A percentile compares a stretch with the other conserved stretches of the same genome.
Evolutionary conservation across 225 moss, liverwort and hornwort species (phyloP).

Genomic region (Climacium dendroides): DNA sequence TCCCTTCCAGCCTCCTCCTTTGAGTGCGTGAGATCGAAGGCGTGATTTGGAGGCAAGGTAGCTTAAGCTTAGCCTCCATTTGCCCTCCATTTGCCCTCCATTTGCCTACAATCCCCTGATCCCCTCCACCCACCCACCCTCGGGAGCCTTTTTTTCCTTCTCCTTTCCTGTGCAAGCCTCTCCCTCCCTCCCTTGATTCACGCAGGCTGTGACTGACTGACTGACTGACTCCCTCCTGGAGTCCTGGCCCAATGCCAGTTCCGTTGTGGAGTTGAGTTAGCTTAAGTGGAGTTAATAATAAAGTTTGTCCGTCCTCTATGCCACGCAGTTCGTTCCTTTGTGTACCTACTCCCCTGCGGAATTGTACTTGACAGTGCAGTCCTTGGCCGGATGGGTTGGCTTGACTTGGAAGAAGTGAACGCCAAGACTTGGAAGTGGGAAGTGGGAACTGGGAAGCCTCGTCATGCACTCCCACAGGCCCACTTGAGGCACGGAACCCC

Average conservation of each 20-base stretch:
- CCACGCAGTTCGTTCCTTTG: not conserved
- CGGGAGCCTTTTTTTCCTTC: not conserved
- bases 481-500: not conserved
- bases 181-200: too few relatives aligned
- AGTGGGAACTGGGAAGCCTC: too few relatives aligned
- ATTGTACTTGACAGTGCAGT: slow-evolving; percentile 14
- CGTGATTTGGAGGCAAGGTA: not conserved
- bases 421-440: too few relatives aligned
- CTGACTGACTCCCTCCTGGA: not conserved
- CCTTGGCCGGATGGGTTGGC: not conserved
- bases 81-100: not conserved
- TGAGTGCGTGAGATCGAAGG: not conserved
- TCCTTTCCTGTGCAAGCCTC: not conserved
- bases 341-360: slow-evolving; percentile 7
- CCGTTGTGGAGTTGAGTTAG: not conserved
- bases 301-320: too few relatives aligned
- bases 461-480: too few relatives aligned
- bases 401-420: slow-evolving; percentile 5
- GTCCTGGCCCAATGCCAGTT: too few relatives aligned
- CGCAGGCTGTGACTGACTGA: not conserved
- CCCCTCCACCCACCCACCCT: not conserved
- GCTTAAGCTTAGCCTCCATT: not conserved
- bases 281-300: too few relatives aligned
- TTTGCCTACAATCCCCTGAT: not conserved
- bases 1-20: not conserved